Conservation (phyloP, 306 rosid species). For the cucumber (Cucumis sativus) region DNA sequence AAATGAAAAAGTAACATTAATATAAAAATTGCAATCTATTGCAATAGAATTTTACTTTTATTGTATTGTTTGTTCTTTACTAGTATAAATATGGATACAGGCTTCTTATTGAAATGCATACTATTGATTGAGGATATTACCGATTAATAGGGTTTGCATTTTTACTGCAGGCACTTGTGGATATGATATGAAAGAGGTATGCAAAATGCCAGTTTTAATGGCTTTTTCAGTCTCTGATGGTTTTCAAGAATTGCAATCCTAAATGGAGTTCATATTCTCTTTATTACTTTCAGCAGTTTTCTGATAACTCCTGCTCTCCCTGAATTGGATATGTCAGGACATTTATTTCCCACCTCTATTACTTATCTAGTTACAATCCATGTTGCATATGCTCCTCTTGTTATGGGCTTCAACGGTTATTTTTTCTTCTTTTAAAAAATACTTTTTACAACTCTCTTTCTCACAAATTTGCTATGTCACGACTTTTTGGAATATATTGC, state of each 20-base stretch:
- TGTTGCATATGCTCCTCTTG: background rate
- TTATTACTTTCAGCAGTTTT: background rate
- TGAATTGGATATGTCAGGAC: background rate
- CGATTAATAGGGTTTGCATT: conserved; percentile 20
- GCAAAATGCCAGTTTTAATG: conserved; percentile 2
- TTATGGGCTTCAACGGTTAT: background rate
- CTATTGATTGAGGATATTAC: conserved; percentile 3
- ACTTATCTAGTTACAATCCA: background rate
- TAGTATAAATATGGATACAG: background rate
- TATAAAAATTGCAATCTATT: background rate
- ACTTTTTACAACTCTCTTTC: background rate
- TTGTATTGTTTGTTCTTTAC: background rate
- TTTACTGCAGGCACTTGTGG: conserved; percentile 60
- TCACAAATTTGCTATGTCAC: background rate
- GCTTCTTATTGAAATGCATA: background rate
- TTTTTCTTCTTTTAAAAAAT: background rate
- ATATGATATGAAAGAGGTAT: conserved; percentile 75
- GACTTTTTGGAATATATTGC: background rate
- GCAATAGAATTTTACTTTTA: background rate
- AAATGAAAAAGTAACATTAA: background rate
- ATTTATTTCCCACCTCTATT: background rate
- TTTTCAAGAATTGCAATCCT: background rate
- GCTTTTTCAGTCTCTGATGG: background rate
- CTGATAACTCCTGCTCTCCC: background rate
- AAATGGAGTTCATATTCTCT: background rate